Conservation (phyloP, 371 early-diverging fungal genomes). For the Mucor piriformis region DNA sequence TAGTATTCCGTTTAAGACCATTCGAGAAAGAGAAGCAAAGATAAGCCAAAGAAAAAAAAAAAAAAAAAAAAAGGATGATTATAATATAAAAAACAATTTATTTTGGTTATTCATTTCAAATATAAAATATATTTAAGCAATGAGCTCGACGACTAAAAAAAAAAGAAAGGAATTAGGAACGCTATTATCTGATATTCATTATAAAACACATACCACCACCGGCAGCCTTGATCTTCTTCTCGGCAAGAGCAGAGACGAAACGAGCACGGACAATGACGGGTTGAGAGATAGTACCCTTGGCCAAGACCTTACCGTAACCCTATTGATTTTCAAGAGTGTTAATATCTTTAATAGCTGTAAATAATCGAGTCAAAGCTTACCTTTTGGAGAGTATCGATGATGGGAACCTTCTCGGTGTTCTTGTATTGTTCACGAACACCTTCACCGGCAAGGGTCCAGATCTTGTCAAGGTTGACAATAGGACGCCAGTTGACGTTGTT, state of each 20-base stretch:
- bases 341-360: neutral
- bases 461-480: slow-evolving; percentile 90
- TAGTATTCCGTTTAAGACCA: too few relatives aligned
- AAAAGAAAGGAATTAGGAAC: neutral
- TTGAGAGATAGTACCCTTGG: slow-evolving; percentile 92
- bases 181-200: neutral
- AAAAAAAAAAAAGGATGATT: too few relatives aligned
- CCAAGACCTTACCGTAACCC: slow-evolving; percentile 98
- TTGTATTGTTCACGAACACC: slow-evolving; percentile 86
- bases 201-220: slow-evolving; percentile 76
- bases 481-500: slow-evolving; percentile 89
- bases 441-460: slow-evolving; percentile 94
- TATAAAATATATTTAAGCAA: slow-evolving; percentile 8
- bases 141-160: slow-evolving; percentile 3
- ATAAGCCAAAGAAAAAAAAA: too few relatives aligned
- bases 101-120: too few relatives aligned
- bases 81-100: too few relatives aligned
- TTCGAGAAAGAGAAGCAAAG: too few relatives aligned
- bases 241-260: slow-evolving; percentile 93
- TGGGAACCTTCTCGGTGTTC: slow-evolving; percentile 92
- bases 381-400: slow-evolving; percentile 88
- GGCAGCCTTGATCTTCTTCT: slow-evolving; percentile 98
- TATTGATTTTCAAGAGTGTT: slow-evolving; percentile 1
- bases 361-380: slow-evolving; percentile 31
- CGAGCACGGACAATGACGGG: slow-evolving; percentile 99